A percentile compares a stretch with the other conserved stretches of the same genome.
Evolutionary conservation across 2,329 filamentous ascomycete genomes (phyloP).

Genomic region (Pseudocercospora macadamiae): DNA sequence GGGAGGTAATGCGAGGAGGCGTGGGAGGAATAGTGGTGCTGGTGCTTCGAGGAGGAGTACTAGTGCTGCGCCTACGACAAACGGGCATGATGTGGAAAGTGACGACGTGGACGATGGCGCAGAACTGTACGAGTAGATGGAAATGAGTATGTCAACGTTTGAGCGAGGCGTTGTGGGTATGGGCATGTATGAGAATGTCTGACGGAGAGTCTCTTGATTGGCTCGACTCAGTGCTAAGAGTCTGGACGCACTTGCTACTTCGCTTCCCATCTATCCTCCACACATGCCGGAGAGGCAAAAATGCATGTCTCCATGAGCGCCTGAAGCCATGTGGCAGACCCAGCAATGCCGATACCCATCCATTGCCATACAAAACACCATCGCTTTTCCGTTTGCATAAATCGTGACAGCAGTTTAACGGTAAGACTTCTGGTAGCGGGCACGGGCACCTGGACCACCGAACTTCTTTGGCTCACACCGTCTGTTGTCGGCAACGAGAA

Average conservation of each 20-base stretch:
- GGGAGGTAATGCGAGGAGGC: background rate
- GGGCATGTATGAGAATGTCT: background rate
- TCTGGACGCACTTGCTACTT: background rate
- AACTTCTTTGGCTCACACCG: constrained; percentile 99
- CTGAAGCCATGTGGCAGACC: background rate
- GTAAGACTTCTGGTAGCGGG: constrained; percentile 99
- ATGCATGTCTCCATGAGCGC: background rate
- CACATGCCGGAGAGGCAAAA: background rate
- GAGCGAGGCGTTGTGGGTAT: constrained; percentile 20
- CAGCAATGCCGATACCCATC: constrained; percentile 5
- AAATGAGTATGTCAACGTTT: no score
- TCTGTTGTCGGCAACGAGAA: constrained; percentile 98
- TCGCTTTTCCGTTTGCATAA: constrained; percentile 11
- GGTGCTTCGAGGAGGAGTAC: constrained; percentile 21
- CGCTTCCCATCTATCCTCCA: background rate
- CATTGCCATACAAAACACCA: constrained; percentile 12
- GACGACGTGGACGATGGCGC: constrained; percentile 26
- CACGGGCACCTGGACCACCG: constrained; percentile 87
- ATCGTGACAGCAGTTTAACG: constrained; percentile 66
- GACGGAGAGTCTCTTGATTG: background rate
- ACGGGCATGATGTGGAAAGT: constrained; percentile 15
- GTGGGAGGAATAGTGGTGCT: constrained; percentile 14
- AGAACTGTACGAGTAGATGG: no score
- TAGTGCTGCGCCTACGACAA: constrained; percentile 20
- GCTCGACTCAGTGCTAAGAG: background rate